Base-by-base conservation (phyloP, 208 protist genomes). In the Trypanosoma cruzi region DNA sequence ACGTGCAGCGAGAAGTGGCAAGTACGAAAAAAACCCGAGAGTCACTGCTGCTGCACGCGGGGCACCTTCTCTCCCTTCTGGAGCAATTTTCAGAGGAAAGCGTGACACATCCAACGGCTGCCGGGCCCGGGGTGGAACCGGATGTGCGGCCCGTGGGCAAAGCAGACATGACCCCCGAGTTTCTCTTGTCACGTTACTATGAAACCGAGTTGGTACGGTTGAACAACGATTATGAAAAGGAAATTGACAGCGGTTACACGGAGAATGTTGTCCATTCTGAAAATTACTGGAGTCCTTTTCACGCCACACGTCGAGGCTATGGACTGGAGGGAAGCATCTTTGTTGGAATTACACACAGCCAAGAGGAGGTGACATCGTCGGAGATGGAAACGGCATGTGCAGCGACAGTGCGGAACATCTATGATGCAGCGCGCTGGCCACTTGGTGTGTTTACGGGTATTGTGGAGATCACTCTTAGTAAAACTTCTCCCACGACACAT, bases 291-390 rank as follows among this genome's bases (percentile, higher is more conserved):
- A 53, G 34, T 22, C 48, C 68, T 22, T n/a, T 29, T 28, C 68
- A 73, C 58, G 34, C 26, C 24, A 34, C 32, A 2, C 42, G 68
- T 11, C 68, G 68, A 29, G 68, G 68, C 16, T 73, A 73, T 36
- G 68, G 68, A 2, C 22, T 73, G n/a, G 68, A 66, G 57, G 68
- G 68, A 26, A 73, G 68, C 32, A 73, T 73, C 29, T 73, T 66
- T 44, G 50, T 73, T 48, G 68, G 22, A 1, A 5, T 73, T 22
- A n/a, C 64, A 18, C 57, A 60, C 16, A 54, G 11, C 22, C 16
- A 37, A 50, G 20, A 59, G 10, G 40, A 16, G 29, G 11, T 20
- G 29, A 3, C 20, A 58, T 13, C 6, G 18, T 20, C 24, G 0
- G 32, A 2, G 11, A 1, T 31, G 29, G 29, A 52, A 34, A 55